Percentiles rank a stretch among this genome's conserved stretches.
Evolutionary conservation across 164 flowering plant genomes (phyloP).

Genomic region (Vitis riparia): DNA sequence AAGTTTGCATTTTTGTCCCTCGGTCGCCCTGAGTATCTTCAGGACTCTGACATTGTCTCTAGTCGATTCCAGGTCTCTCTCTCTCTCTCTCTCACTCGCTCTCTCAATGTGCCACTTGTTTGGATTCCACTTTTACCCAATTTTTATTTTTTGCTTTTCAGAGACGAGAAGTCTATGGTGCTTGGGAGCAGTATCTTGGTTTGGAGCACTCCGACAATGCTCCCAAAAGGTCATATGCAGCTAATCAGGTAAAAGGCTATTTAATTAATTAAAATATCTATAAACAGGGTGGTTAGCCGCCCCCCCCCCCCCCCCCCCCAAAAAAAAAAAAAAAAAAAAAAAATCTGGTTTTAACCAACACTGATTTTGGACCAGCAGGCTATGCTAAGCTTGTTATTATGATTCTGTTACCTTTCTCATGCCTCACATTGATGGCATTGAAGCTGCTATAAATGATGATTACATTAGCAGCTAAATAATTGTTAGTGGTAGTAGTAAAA

Average conservation of each 20-base stretch:
- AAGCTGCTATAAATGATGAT: not conserved
- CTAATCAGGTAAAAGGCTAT: slow-evolving; percentile 51
- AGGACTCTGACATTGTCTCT: slow-evolving; percentile 67
- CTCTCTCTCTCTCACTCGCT: not conserved
- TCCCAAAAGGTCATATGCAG: slow-evolving; percentile 65
- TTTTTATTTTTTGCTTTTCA: slow-evolving; percentile 8
- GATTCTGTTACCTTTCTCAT: not conserved
- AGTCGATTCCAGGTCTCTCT: slow-evolving; percentile 68
- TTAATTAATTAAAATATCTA: not conserved
- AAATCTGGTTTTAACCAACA: too few relatives aligned
- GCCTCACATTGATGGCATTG: not conserved
- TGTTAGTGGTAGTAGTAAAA: not conserved
- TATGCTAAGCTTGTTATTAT: not conserved
- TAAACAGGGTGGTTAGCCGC: not conserved
- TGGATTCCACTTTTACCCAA: not conserved
- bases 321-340: too few relatives aligned
- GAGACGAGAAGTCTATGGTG: slow-evolving; percentile 87
- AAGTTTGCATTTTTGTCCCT: slow-evolving; percentile 78
- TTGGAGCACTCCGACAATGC: slow-evolving; percentile 74
- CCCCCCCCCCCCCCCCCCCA: too few relatives aligned
- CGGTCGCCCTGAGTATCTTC: slow-evolving; percentile 86
- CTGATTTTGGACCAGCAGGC: not conserved
- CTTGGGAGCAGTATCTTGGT: slow-evolving; percentile 95
- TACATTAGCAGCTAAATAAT: not conserved
- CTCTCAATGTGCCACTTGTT: not conserved